Percentiles rank a stretch among this genome's conserved stretches.
phyloP scores from a whole-genome alignment of 129 eudicot species.

The Artemisia tridentata region DNA sequence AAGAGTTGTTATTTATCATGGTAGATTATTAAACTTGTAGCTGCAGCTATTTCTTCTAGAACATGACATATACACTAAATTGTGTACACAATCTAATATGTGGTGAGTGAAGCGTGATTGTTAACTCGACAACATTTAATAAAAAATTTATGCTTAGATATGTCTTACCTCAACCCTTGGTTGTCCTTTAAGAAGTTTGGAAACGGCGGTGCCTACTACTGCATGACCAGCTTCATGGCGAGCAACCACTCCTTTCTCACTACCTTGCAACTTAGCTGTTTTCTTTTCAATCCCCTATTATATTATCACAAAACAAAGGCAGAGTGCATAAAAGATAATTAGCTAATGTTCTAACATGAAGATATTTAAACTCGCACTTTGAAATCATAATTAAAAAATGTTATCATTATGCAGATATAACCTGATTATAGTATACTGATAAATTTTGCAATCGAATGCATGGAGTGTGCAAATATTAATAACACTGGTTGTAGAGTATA shows the following conservation, averaged over 20 bases:
- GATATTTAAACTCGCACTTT: neutral
- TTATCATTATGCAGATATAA: neutral
- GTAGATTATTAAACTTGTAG: neutral
- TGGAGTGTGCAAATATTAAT: neutral
- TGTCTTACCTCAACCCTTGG: constrained; percentile 85
- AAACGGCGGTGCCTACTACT: constrained; percentile 97
- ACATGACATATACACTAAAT: no score
- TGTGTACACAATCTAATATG: neutral
- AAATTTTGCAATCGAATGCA: neutral
- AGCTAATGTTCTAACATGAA: neutral
- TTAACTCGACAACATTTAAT: neutral
- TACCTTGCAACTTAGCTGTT: constrained; percentile 87
- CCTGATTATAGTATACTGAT: neutral
- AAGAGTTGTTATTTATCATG: constrained; percentile 9
- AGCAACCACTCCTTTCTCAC: constrained; percentile 97
- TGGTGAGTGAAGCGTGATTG: neutral
- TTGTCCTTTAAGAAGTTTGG: constrained; percentile 92
- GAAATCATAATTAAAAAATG: no score
- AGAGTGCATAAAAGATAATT: neutral
- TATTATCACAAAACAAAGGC: neutral
- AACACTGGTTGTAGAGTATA: neutral
- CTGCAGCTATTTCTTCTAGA: no score
- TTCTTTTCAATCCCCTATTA: constrained; percentile 96
- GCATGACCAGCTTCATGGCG: constrained; percentile 99
- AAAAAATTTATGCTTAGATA: neutral